Evolutionary conservation across 495 filamentous ascomycete species (phyloP).

Genomic region (Xylaria grammica): DNA sequence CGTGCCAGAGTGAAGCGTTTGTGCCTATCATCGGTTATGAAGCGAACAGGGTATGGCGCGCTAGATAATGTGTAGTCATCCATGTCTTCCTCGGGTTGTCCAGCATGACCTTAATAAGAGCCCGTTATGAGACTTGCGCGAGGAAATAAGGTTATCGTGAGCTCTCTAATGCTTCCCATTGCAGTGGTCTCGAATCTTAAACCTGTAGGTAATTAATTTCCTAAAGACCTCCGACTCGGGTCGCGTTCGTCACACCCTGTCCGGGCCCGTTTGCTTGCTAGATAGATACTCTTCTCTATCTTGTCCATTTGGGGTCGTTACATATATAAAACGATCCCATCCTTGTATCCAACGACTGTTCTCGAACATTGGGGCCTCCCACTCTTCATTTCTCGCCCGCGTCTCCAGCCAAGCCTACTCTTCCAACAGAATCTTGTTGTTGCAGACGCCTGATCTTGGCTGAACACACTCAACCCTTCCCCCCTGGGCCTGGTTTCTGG

Average conservation of each 20-base stretch:
- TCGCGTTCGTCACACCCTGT: slow-evolving; percentile 2
- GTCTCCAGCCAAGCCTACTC: not conserved
- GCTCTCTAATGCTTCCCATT: not conserved
- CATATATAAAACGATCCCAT: slow-evolving; percentile 4
- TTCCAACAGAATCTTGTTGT: not conserved
- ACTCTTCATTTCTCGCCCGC: slow-evolving; percentile 6
- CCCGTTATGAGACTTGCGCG: not conserved
- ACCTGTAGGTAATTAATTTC: not conserved
- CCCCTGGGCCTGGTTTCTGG: not conserved
- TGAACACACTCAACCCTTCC: slow-evolving; percentile 1
- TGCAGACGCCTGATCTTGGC: slow-evolving; percentile 6
- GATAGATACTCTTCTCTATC: slow-evolving; percentile 5
- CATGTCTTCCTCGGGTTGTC: not conserved
- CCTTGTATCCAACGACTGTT: slow-evolving; percentile 2
- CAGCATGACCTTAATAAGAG: slow-evolving; percentile 11
- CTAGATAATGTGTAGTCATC: not conserved
- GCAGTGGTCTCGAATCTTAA: slow-evolving; percentile 10
- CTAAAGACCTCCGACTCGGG: not conserved
- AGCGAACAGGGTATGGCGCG: not conserved
- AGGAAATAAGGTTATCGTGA: slow-evolving; percentile 8
- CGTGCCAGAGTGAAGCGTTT: not conserved
- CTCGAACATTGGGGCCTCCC: slow-evolving; percentile 5
- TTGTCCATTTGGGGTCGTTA: not conserved
- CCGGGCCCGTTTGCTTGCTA: slow-evolving; percentile 2
- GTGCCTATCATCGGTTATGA: not conserved